These are phyloP conservation scores for Fusarium sp. DNA, from an alignment of 2,329 filamentous ascomycete species.

Conservation along the genomic window DNA sequence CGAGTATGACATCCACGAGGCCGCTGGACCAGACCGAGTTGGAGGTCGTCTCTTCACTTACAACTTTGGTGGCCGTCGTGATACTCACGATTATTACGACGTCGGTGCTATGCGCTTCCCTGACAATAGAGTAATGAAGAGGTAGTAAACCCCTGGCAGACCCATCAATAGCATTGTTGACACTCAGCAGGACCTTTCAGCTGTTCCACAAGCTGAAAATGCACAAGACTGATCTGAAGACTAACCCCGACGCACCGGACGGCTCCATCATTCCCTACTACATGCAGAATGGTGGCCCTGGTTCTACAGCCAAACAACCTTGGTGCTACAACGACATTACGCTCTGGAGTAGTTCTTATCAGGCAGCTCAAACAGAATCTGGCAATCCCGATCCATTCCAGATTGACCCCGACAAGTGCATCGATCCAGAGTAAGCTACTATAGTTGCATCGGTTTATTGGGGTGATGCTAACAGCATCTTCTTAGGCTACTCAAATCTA, in stretches of 20 bases:
- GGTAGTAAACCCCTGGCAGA: background rate
- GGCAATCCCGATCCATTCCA: constrained; percentile 6
- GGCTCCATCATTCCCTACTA: constrained; percentile 18
- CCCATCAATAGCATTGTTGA: background rate
- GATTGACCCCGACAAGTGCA: background rate
- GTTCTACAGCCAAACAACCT: background rate
- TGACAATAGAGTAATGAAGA: constrained; percentile 18
- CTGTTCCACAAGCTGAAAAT: background rate
- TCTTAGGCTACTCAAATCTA: background rate
- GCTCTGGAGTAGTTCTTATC: constrained; percentile 6
- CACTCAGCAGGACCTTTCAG: background rate
- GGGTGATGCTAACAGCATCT: background rate
- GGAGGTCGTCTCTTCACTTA: constrained; percentile 31
- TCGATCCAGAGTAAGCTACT: background rate
- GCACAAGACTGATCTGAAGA: constrained; percentile 9
- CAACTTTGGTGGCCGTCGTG: constrained; percentile 6
- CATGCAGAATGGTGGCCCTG: constrained; percentile 6
- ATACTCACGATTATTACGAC: constrained; percentile 28
- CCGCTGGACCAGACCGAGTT: background rate
- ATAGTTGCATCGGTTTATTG: no score
- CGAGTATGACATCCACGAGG: constrained; percentile 26
- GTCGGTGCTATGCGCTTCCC: constrained; percentile 31
- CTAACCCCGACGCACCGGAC: constrained; percentile 2
- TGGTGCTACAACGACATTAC: constrained; percentile 22
- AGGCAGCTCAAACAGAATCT: background rate